A percentile compares a stretch with the other conserved stretches of the same genome.
Conservation (phyloP, 768 basidiomycete genomes). For the Boletus reticulatus region DNA sequence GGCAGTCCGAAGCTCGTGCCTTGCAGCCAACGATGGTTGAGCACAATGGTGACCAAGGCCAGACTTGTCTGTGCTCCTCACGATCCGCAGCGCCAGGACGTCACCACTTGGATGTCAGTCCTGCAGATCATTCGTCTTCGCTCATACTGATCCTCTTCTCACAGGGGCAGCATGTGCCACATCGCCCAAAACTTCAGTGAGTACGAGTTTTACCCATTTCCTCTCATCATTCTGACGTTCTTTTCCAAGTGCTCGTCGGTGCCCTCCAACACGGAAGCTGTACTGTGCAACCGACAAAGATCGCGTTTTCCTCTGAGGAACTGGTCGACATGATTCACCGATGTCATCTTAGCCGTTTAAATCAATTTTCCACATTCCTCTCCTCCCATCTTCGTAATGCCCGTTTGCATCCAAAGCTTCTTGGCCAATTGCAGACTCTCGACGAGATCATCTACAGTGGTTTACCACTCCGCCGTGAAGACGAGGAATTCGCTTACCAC, state of each 20-base stretch:
- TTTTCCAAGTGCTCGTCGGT: conserved; percentile 57
- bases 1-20: conserved; percentile 79
- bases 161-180: conserved; percentile 82
- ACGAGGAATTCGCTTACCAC: conserved; percentile 67
- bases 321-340: conserved; percentile 66
- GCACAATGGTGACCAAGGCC: conserved; percentile 61
- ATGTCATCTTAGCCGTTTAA: conserved; percentile 69
- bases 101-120: conserved; percentile 71
- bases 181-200: conserved; percentile 75
- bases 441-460: conserved; percentile 69
- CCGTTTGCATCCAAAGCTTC: conserved; percentile 56
- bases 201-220: conserved; percentile 29
- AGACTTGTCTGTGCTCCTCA: conserved; percentile 47
- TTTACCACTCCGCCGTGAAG: conserved; percentile 59
- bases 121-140: conserved; percentile 14
- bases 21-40: conserved; percentile 65
- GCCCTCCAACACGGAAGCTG: conserved; percentile 71
- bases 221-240: conserved; percentile 20
- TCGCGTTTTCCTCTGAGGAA: conserved; percentile 66
- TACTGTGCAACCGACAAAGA: conserved; percentile 65
- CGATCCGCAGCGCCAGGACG: conserved; percentile 56
- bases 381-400: conserved; percentile 59
- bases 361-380: conserved; percentile 73
- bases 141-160: conserved; percentile 34
- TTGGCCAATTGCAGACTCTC: conserved; percentile 52